These are phyloP conservation scores for Iodosphaeria phyllophila DNA, from an alignment of 2,329 filamentous ascomycete species.

Conservation along the genomic window DNA sequence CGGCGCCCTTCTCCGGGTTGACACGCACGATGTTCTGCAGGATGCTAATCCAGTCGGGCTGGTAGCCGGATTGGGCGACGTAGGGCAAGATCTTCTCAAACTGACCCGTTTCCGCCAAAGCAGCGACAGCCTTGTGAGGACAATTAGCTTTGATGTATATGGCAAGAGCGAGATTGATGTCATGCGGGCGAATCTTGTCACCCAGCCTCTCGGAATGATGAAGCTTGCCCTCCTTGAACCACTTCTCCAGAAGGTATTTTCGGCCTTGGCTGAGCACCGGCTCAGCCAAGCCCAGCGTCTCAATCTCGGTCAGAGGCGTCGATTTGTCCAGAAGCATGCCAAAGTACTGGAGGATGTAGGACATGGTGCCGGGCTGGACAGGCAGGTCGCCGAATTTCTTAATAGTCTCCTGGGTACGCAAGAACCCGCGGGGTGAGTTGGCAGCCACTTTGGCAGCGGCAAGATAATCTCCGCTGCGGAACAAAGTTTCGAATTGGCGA, in stretches of 20 bases:
- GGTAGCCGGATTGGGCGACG: constrained; percentile 66
- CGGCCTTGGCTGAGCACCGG: constrained; percentile 86
- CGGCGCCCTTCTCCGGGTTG: constrained; percentile 82
- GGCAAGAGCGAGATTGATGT: constrained; percentile 67
- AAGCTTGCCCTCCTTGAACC: constrained; percentile 90
- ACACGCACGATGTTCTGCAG: constrained; percentile 83
- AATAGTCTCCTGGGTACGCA: constrained; percentile 87
- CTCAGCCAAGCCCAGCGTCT: constrained; percentile 82
- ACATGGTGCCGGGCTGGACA: constrained; percentile 68
- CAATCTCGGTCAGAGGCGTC: constrained; percentile 63
- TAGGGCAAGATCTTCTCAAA: constrained; percentile 96
- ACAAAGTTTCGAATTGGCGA: constrained; percentile 79
- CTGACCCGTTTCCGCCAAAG: constrained; percentile 85
- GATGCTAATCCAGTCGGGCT: constrained; percentile 85
- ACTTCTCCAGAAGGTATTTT: constrained; percentile 93
- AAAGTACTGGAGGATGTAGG: constrained; percentile 91
- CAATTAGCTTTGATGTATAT: constrained; percentile 87
- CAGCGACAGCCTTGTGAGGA: constrained; percentile 84
- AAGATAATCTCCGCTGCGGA: constrained; percentile 60
- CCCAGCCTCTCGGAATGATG: constrained; percentile 92
- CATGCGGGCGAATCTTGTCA: constrained; percentile 80
- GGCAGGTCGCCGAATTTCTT: constrained; percentile 85
- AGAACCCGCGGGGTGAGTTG: constrained; percentile 87
- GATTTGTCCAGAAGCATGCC: constrained; percentile 95
- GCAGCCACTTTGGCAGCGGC: constrained; percentile 93